A percentile compares a stretch with the other conserved stretches of the same genome.
phyloP scores from a whole-genome alignment of 768 basidiomycete genomes.

The Antrodiella citrinella region DNA sequence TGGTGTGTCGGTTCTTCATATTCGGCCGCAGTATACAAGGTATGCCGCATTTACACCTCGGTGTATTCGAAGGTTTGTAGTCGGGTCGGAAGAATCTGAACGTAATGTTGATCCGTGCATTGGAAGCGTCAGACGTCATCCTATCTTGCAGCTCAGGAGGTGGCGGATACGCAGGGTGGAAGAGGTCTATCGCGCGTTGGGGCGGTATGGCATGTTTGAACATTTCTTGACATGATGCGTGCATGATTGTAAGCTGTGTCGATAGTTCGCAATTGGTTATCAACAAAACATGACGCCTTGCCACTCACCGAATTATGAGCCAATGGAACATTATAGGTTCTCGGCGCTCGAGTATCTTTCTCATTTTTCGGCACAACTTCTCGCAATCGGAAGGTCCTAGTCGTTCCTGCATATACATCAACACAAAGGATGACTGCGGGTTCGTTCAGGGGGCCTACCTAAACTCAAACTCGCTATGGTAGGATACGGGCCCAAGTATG shows the following conservation, averaged over 20 bases:
- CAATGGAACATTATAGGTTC: slow-evolving; percentile 72
- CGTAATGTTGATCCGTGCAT: slow-evolving; percentile 76
- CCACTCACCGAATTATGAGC: slow-evolving; percentile 65
- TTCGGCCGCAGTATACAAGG: slow-evolving; percentile 68
- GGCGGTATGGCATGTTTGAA: slow-evolving; percentile 80
- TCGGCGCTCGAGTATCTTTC: slow-evolving; percentile 43
- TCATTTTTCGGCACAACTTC: slow-evolving; percentile 69
- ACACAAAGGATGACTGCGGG: neutral
- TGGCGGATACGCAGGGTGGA: slow-evolving; percentile 39
- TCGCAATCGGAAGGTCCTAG: slow-evolving; percentile 62
- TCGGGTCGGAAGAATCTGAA: slow-evolving; percentile 85
- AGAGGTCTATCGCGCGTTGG: slow-evolving; percentile 63
- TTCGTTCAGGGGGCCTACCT: slow-evolving; percentile 32
- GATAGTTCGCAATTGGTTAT: neutral
- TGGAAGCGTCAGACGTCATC: slow-evolving; percentile 19
- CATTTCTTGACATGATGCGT: slow-evolving; percentile 72
- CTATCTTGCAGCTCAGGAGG: slow-evolving; percentile 8
- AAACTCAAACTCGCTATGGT: slow-evolving; percentile 83
- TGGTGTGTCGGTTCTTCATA: slow-evolving; percentile 58
- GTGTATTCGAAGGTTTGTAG: slow-evolving; percentile 56
- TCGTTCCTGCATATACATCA: slow-evolving; percentile 40
- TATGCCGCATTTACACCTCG: slow-evolving; percentile 64
- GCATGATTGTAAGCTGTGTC: slow-evolving; percentile 74
- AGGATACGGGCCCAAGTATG: slow-evolving; percentile 75
- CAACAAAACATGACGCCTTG: neutral